Base-by-base conservation (phyloP, 2,329 filamentous ascomycete genomes). In the Fusarium neocosmosporiellum region DNA sequence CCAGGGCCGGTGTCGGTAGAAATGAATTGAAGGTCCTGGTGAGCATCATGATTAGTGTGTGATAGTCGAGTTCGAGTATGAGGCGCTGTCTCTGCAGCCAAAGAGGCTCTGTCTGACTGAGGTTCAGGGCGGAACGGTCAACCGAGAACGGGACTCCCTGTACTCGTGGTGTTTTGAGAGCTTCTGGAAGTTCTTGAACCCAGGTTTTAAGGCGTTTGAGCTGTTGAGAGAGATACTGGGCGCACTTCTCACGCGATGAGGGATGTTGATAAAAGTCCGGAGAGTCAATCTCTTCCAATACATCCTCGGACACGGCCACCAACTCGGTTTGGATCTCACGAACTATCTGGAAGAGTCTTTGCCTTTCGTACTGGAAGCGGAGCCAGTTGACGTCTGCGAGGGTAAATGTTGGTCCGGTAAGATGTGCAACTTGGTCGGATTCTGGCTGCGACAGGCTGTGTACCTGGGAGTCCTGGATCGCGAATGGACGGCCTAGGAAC, bases 1-100 rank as follows among this genome's bases (percentile, higher is more conserved):
- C 75, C 0, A 77, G 63, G 3, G 78, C 76, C 2, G 78, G 73
- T 1, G 77, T 76, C 2, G 75, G 77, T 1, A 77, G 61, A 39
- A 85, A 86, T 14, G 76, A 78, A 54, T 86, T 82, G 34, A 84
- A 83, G 0, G 82, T 80, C 10, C 84, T 80, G 59, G 81, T 83
- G 3, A 86, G 75, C 63, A 81, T 81, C 16, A 82, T 78, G 34
- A 65, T 76, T 2, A 85, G 70, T 31, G 81, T 81, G 65, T 86
- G 84, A 58, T 86, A 86, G 24, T 82, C 75, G 1, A 85, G 71
- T 65, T 86, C 84, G 1, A 86, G 78, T 7, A 83, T 73, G 0
- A 86, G 71, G 3, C 84, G 83, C 34, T 81, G 79, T 13, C 78
- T 80, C 66, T 85, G 84, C 4, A 86, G 74, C 84, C 85, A 86